phyloP scores from a whole-genome alignment of 2,329 filamentous ascomycete genomes.

The Sclerotinia glacialis region DNA sequence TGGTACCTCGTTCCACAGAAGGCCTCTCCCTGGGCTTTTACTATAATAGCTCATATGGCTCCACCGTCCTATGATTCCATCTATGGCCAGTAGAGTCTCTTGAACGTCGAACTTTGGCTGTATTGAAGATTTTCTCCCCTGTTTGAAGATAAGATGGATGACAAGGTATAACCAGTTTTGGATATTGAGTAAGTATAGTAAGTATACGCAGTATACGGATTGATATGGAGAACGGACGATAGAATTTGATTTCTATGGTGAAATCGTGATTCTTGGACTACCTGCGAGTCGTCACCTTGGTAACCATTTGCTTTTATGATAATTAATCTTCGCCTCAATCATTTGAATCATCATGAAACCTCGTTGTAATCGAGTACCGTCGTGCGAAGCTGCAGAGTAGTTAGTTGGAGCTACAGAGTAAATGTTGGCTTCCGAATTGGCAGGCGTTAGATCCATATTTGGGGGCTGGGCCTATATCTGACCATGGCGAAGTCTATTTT shows the following conservation, averaged over 20 bases:
- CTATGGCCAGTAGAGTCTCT: not conserved
- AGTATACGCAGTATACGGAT: not conserved
- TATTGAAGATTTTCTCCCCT: not conserved
- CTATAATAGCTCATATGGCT: slow-evolving; percentile 10
- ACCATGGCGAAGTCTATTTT: not conserved
- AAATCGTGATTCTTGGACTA: not conserved
- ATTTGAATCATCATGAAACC: not conserved
- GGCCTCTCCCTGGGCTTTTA: not conserved
- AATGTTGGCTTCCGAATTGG: not conserved
- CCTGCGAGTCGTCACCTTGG: not conserved
- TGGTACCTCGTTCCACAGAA: slow-evolving; percentile 14
- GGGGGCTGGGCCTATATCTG: not conserved
- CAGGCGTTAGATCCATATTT: not conserved
- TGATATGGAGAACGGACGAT: not conserved
- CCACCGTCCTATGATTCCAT: slow-evolving; percentile 6
- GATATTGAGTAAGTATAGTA: no score
- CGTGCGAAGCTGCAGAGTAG: not conserved
- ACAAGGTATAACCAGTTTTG: not conserved
- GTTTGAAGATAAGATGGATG: not conserved
- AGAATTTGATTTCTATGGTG: not conserved
- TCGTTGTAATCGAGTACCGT: not conserved
- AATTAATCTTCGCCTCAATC: not conserved
- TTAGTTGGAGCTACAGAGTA: not conserved
- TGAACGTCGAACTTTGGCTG: not conserved
- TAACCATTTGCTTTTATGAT: not conserved